A percentile compares a stretch with the other conserved stretches of the same genome.
These are phyloP conservation scores for Pisolithus tinctorius DNA, from an alignment of 768 basidiomycete genomes.

Conservation along the genomic window DNA sequence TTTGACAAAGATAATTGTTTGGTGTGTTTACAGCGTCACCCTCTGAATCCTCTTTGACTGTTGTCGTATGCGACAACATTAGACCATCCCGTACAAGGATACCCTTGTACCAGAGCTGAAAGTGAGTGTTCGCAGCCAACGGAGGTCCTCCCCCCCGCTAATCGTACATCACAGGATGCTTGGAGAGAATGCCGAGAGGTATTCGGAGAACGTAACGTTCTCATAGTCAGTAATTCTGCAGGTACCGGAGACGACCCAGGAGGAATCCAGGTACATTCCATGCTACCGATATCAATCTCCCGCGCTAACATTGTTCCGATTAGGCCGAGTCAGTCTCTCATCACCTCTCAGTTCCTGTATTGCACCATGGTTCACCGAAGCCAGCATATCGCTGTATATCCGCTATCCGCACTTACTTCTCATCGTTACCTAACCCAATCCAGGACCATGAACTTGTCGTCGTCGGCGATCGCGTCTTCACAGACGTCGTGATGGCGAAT, in stretches of 20 bases:
- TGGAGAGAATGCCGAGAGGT: slow-evolving; percentile 67
- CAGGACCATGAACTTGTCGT: slow-evolving; percentile 63
- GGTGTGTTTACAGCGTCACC: slow-evolving; percentile 37
- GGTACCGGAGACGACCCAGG: slow-evolving; percentile 74
- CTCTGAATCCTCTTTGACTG: not conserved
- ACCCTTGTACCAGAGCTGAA: slow-evolving; percentile 67
- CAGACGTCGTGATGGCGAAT: slow-evolving; percentile 83
- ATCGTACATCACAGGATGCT: slow-evolving; percentile 41
- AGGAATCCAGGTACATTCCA: slow-evolving; percentile 59
- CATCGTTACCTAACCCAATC: slow-evolving; percentile 48
- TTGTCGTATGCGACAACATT: not conserved
- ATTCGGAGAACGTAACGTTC: slow-evolving; percentile 73
- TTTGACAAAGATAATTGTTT: slow-evolving; percentile 99
- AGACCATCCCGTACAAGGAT: slow-evolving; percentile 83
- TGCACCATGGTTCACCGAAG: slow-evolving; percentile 71
- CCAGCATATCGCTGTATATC: slow-evolving; percentile 73
- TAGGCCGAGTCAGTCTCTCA: slow-evolving; percentile 79
- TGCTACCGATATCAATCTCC: slow-evolving; percentile 23
- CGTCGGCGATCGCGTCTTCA: slow-evolving; percentile 90
- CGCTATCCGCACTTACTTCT: slow-evolving; percentile 71
- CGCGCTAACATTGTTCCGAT: not conserved
- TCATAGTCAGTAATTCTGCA: slow-evolving; percentile 93
- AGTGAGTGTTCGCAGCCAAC: slow-evolving; percentile 33
- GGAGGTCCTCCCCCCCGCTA: not conserved
- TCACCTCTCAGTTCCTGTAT: slow-evolving; percentile 73